Evolutionary conservation across 495 filamentous ascomycete species (phyloP), one percentile per base, ranked within the genome.

Genomic region (Echria macrotheca): DNA sequence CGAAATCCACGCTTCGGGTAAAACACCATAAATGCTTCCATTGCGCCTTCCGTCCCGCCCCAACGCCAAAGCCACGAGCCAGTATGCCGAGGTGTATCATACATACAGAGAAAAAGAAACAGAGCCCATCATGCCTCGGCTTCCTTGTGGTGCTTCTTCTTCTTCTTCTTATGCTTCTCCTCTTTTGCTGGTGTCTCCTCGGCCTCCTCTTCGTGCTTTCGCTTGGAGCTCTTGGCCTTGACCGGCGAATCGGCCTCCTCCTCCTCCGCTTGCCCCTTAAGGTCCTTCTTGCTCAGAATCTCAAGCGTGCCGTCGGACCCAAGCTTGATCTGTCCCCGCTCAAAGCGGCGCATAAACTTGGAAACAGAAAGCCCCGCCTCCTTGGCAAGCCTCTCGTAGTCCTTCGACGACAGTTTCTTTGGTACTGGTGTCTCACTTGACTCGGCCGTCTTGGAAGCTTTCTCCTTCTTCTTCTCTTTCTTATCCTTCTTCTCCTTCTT

Each of bases 201-300:
- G 7, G 33, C 55, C 7, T 65, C 59, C 3, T 57, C 64, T 5
- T 55, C 52, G 32, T 56, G 58, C 58, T 73, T 70, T 53, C 70
- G 62, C 69, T 75, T 72, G 43, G 63, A 64, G 63, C 65, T 65
- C 59, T 68, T 65, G 49, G 55, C 17, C 62, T 65, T 64, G 33
- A 48, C 60, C 4, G 56, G 53, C 5, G 57, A 56, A 49, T 57
- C 50, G 21, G 46, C 35, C n/a, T 55, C 44, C 25, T 81, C 82
- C 64, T 76, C 69, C 25, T 74, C 74, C n/a, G n/a, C n/a, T 59
- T 77, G 76, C 41, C 77, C 80, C 77, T 80, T 82, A 42, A 55
- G 41, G 28, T 81, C 81, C 70, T 87, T 87, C 74, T 86, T 85
- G 66, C 75, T 81, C 43, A 82, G 53, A 4, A 80, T 53, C 48